phyloP scores from a whole-genome alignment of 768 basidiomycete genomes.

The Suillus brevipes region DNA sequence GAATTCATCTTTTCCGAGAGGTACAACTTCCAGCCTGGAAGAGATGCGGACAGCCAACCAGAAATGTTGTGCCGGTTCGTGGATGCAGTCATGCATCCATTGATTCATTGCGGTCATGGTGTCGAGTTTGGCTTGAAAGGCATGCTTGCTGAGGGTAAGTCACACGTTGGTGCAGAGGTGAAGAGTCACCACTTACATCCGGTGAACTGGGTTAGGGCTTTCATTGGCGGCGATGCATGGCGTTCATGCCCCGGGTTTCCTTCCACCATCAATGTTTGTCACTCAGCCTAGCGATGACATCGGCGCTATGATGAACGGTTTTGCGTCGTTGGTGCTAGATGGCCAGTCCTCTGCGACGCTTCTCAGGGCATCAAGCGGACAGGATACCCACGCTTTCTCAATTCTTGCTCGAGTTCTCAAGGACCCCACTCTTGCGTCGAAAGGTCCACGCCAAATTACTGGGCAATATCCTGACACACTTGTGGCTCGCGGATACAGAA shows the following conservation, averaged over 20 bases:
- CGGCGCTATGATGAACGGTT: constrained; percentile 1
- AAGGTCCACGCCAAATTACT: constrained; percentile 16
- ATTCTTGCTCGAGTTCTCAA: constrained; percentile 53
- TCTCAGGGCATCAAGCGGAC: constrained; percentile 6
- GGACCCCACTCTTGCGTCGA: constrained; percentile 37
- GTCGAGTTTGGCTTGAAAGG: constrained; percentile 64
- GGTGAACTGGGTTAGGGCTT: constrained; percentile 20
- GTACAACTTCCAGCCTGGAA: constrained; percentile 24
- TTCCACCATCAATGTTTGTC: constrained; percentile 15
- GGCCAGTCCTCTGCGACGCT: neutral
- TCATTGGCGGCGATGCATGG: constrained; percentile 25
- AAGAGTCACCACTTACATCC: neutral
- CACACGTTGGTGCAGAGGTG: neutral
- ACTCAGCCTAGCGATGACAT: neutral
- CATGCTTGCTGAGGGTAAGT: constrained; percentile 58
- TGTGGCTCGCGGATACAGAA: neutral
- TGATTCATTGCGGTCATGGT: constrained; percentile 65
- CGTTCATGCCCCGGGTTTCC: constrained; percentile 39
- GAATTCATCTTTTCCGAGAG: constrained; percentile 33
- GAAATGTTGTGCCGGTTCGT: constrained; percentile 54
- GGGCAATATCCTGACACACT: constrained; percentile 19
- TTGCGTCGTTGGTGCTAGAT: constrained; percentile 16
- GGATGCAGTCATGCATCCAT: constrained; percentile 55
- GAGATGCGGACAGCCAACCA: constrained; percentile 33
- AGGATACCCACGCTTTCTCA: constrained; percentile 40